Evolutionary conservation across 352 stramenopile species (phyloP), one percentile per base, ranked within the genome.

Genomic region (Phytophthora podocarpi): DNA sequence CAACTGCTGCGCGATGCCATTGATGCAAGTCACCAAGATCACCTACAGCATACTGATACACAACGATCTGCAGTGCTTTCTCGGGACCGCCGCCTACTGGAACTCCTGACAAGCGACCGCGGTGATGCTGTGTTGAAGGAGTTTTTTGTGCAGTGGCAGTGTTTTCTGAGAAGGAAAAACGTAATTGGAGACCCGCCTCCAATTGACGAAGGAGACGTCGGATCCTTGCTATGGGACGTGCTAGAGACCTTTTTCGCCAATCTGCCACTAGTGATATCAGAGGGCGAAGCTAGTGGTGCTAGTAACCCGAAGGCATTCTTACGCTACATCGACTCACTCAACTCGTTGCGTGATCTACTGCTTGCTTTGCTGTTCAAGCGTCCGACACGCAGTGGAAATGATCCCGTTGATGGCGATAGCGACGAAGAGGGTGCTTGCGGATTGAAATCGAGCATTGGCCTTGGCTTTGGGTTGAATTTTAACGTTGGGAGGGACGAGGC

Each of bases 41-140:
- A 70, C 3, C 20, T 62, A 4, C 35, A 64, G 12, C 24, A 62
- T n/a, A 2, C 23, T 15, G 47, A 52, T 34, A 21, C 28, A 5
- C 28, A 63, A 45, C 46, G 34, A 0, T 43, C 59, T 34, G 16
- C 30, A 15, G 32, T 58, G 12, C 18, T 69, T 34, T 34, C 42
- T 24, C 49, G 57, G 10, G 76, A 83, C 24, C 51, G 67, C n/a
- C 59, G 53, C 11, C 8, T 90, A 27, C 57, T 91, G 13, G 70
- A 85, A 10, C 24, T 90, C 16, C 63, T 93, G 26, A 91, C 84
- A 28, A 91, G 80, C 54, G 84, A 93, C 43, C 81, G 77, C 15
- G 75, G 79, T 11, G 63, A 85, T n/a, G 74, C 80, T 4, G 72
- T 91, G 31, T 47, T 91, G 11, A 67, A 78, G 7, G 71, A 88